A percentile compares a stretch with the other conserved stretches of the same genome.
Evolutionary conservation across 192 early-diverging fungal genomes (phyloP).

Genomic region (Glomus cerebriforme): DNA sequence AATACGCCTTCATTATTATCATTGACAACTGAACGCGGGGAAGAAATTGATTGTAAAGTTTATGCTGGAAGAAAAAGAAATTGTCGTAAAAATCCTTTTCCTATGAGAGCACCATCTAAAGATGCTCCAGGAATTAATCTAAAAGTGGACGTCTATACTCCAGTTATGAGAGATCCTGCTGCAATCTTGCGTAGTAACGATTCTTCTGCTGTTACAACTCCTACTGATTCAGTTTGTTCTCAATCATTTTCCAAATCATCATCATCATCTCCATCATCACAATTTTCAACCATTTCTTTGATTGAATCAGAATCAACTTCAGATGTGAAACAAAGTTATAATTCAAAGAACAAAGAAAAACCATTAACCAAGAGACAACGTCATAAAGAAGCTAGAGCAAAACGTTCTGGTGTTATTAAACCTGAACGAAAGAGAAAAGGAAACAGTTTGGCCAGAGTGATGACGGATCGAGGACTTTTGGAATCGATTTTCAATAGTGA

Average conservation of each 20-base stretch:
- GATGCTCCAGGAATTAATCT: background rate
- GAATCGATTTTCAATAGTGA: background rate
- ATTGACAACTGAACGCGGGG: background rate
- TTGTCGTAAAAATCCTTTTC: background rate
- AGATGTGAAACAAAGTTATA: background rate
- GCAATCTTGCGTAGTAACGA: background rate
- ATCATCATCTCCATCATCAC: background rate
- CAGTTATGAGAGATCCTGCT: background rate
- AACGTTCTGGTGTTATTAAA: background rate
- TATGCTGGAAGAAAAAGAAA: background rate
- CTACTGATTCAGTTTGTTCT: background rate
- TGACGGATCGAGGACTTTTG: slow-evolving; percentile 22
- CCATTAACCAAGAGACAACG: background rate
- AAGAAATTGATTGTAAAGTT: background rate
- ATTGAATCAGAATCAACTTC: background rate
- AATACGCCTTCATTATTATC: too few species aligned
- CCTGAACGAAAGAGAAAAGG: background rate
- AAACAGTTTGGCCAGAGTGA: slow-evolving; percentile 21
- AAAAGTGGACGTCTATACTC: background rate
- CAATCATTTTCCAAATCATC: background rate
- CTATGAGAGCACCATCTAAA: background rate
- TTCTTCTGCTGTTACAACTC: background rate
- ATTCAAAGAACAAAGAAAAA: background rate
- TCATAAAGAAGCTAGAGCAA: background rate
- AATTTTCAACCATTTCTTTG: background rate